Conservation (phyloP, 495 filamentous ascomycete genomes). For the Xylona heveae region DNA sequence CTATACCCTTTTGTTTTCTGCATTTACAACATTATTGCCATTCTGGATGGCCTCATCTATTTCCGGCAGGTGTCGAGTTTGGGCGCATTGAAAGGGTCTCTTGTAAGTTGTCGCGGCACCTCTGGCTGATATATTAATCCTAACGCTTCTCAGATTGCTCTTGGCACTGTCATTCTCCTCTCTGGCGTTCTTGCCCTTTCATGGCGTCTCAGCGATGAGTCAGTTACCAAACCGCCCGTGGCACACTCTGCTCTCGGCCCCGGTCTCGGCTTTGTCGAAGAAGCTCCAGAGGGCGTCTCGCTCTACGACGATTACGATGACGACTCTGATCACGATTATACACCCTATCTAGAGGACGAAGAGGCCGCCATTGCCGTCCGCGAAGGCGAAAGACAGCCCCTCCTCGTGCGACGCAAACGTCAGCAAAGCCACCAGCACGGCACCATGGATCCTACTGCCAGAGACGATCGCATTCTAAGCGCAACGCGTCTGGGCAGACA, state of each 20-base stretch:
- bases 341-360: too few species aligned
- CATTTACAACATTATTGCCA: slow-evolving; percentile 98
- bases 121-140: neutral
- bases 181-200: slow-evolving; percentile 77
- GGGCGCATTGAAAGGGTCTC: slow-evolving; percentile 46
- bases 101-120: slow-evolving; percentile 18
- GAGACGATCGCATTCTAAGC: slow-evolving; percentile 18
- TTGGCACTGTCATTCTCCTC: slow-evolving; percentile 75
- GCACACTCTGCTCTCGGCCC: slow-evolving; percentile 29
- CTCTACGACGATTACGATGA: too few species aligned
- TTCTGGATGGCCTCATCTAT: slow-evolving; percentile 91
- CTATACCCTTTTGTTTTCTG: slow-evolving; percentile 97
- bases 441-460: slow-evolving; percentile 11
- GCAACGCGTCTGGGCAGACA: slow-evolving; percentile 12
- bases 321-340: too few species aligned
- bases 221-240: slow-evolving; percentile 27
- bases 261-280: slow-evolving; percentile 23
- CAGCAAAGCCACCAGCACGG: neutral
- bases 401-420: slow-evolving; percentile 1
- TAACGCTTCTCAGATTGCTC: slow-evolving; percentile 29
- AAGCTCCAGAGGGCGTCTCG: too few species aligned
- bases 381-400: slow-evolving; percentile 12
- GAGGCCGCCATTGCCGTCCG: slow-evolving; percentile 13
- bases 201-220: slow-evolving; percentile 71
- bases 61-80: slow-evolving; percentile 76